Conservation (phyloP, 352 stramenopile species). For the Phytophthora sansomeana region DNA sequence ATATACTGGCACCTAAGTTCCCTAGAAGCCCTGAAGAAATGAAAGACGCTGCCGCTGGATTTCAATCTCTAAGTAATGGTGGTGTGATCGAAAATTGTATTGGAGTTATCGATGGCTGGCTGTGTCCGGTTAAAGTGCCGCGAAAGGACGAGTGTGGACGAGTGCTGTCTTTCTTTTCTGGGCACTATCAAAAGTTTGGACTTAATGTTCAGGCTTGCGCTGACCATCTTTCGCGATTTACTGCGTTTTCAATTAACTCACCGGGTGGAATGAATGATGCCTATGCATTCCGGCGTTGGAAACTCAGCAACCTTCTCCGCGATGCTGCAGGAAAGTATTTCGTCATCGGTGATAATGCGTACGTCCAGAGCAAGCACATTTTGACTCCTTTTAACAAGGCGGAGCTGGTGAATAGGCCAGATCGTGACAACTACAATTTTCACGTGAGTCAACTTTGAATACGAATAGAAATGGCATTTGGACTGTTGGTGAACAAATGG, state of each 20-base stretch:
- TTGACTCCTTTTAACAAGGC: conserved; percentile 17
- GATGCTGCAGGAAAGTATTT: not conserved
- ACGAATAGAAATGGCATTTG: conserved; percentile 16
- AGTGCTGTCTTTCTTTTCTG: conserved; percentile 13
- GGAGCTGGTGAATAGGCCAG: not conserved
- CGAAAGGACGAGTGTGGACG: not conserved
- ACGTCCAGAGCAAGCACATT: not conserved
- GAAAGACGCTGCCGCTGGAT: not conserved
- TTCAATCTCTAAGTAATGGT: not conserved
- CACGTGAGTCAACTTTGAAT: conserved; percentile 10
- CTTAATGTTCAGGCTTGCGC: conserved; percentile 20
- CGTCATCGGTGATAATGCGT: conserved; percentile 14
- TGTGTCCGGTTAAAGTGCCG: conserved; percentile 19
- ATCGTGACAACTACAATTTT: conserved; percentile 16
- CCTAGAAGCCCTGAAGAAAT: not conserved
- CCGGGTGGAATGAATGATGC: conserved; percentile 16
- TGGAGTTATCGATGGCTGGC: conserved; percentile 22
- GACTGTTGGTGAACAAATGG: conserved; percentile 14
- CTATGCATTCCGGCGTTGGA: not conserved
- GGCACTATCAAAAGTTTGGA: conserved; percentile 21
- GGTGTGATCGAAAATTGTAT: conserved; percentile 7
- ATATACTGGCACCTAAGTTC: conserved; percentile 4
- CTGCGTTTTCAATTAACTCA: not conserved
- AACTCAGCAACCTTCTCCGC: not conserved
- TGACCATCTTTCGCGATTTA: conserved; percentile 1